Evolutionary conservation across 257 asterid species (phyloP), one percentile per base, ranked within the genome.

Genomic region (Nicotiana attenuata): DNA sequence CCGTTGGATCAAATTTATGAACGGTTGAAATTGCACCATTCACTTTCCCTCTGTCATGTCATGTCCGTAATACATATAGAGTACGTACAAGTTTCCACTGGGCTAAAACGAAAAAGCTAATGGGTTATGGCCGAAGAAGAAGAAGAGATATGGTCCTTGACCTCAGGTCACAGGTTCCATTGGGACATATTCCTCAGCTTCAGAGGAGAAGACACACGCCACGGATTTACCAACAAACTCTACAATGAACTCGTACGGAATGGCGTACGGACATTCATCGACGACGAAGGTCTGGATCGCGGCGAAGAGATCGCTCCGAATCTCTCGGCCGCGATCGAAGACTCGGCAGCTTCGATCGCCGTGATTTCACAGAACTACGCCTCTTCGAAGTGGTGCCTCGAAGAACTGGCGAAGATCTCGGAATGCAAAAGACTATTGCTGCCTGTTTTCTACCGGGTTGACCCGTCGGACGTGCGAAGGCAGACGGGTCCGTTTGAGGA

Each of bases 141-240:
- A 19, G 82, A 78, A 0, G 45, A 8, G 14, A 15, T 14, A 5
- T 35, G 73, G 73, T 78, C 60, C 16, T 10, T 78, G 16, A 45
- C 82, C 26, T 78, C 82, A 60, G 73, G 69, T 0, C 77, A 41
- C 26, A 75, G 89, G 20, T 80, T 77, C 61, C 63, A 22, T 26
- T 86, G 87, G 87, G 89, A 86, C 82, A 81, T 86, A 78, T 86
- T 86, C 31, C 73, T 86, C 9, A 86, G 82, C 50, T 86, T 86
- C 82, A 33, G 87, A 26, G 89, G 89, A 28, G 83, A 83, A 73
- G 87, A 84, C 79, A 84, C 84, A 5, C 83, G 89, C 1, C 22
- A 82, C 5, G 41, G 24, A 35, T 86, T 86, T 84, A 84, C 83
- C 1, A 28, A 47, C 38, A 64, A 45, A 24, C 89, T 86, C 65